A percentile compares a stretch with the other conserved stretches of the same genome.
These are phyloP conservation scores for Xylariaceae sp. DNA, from an alignment of 2,329 filamentous ascomycete species.

Conservation along the genomic window DNA sequence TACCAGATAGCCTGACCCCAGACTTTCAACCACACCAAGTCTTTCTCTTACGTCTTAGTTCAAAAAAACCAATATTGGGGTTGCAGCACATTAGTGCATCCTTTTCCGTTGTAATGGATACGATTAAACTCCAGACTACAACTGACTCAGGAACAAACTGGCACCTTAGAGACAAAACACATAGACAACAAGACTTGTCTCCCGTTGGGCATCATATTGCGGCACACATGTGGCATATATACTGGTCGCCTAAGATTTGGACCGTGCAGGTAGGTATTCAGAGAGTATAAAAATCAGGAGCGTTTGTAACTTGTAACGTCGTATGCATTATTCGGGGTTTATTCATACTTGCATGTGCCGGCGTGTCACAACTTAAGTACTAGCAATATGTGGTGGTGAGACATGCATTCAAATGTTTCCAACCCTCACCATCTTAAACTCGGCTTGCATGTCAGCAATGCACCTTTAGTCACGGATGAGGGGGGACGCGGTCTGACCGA, in stretches of 20 bases:
- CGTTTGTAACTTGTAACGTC: not conserved
- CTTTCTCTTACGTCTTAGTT: conserved; percentile 17
- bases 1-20: conserved; percentile 22
- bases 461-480: conserved; percentile 20
- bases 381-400: conserved; percentile 8
- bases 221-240: too few relatives aligned
- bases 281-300: too few relatives aligned
- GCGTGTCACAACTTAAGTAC: conserved; percentile 1
- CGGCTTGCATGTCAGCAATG: conserved; percentile 32
- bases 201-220: not conserved
- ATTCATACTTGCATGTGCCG: not conserved
- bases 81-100: conserved; percentile 28
- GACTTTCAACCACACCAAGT: conserved; percentile 13
- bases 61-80: conserved; percentile 7
- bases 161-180: conserved; percentile 1
- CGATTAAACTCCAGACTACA: conserved; percentile 1
- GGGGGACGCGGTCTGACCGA: conserved; percentile 17
- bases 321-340: conserved; percentile 11
- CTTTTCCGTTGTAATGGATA: conserved; percentile 17
- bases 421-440: conserved; percentile 18
- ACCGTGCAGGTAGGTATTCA: not conserved
- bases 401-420: not conserved
- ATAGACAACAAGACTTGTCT: not conserved
- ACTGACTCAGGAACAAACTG: conserved; percentile 19
- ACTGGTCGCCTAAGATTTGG: not conserved